Percentiles rank a stretch among this genome's conserved stretches.
Conservation (phyloP, 73 alveolate species). For the Tetrahymena elliotti region DNA sequence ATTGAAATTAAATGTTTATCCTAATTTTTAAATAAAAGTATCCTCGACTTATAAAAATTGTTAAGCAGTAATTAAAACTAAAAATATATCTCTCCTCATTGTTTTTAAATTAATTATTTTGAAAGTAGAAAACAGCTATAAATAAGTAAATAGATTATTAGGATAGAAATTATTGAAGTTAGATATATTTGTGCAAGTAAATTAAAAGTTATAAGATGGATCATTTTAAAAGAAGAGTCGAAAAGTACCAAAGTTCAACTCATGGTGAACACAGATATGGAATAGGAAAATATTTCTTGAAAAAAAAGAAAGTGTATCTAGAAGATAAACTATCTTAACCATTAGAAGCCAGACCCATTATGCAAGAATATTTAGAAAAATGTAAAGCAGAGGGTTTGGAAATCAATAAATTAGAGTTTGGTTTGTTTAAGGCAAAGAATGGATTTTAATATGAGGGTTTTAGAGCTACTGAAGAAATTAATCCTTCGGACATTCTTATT, state of each 20-base stretch:
- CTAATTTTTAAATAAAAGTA: too few species aligned
- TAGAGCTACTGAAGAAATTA: conserved; percentile 24
- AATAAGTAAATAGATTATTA: not conserved
- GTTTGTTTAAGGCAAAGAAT: conserved; percentile 17
- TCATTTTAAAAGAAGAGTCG: not conserved
- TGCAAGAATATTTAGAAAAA: conserved; percentile 14
- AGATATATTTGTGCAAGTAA: not conserved
- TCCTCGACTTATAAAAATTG: too few species aligned
- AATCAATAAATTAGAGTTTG: conserved; percentile 17
- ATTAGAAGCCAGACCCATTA: not conserved
- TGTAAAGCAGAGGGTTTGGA: conserved; percentile 4
- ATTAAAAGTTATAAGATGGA: not conserved
- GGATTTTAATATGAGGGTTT: conserved; percentile 33
- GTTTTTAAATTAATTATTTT: not conserved
- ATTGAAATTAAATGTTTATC: too few species aligned
- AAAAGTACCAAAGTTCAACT: not conserved
- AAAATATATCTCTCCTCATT: not conserved
- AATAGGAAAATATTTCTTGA: not conserved
- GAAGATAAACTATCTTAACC: not conserved
- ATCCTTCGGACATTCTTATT: conserved; percentile 15
- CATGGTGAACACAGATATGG: not conserved
- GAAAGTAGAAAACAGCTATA: not conserved
- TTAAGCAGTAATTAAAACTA: not conserved
- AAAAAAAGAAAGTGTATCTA: not conserved
- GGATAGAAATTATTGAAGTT: not conserved